Evolutionary conservation across 768 basidiomycete species (phyloP), one percentile per base, ranked within the genome.

Genomic region (Galerina marginata): DNA sequence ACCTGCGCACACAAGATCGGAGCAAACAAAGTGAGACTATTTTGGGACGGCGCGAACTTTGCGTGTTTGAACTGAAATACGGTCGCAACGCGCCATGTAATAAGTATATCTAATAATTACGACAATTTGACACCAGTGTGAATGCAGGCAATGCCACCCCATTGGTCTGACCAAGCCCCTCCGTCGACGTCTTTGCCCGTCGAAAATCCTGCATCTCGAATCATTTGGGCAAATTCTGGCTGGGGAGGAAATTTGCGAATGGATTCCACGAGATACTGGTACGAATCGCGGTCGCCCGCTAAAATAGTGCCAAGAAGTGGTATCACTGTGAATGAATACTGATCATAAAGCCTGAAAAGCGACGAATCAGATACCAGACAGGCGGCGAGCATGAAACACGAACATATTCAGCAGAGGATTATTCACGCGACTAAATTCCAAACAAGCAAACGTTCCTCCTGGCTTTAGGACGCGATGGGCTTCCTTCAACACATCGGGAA

Each of bases 221-320:
- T 92, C 95, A 99, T 91, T 65, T 85, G 76, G 6, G 95, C 89
- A 75, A 99, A 99, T 57, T 92, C 89, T 7, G 84, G 78, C 73
- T 97, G 96, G 10, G 86, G 81, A 26, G 96, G 96, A 80, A 99
- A 99, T 66, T 86, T 87, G 43, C 95, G 90, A 67, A 99, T 99
- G 10, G 95, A 97, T 74, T 99, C 97, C 44, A 99, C 94, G 45
- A 99, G 84, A 73, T 99, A 99, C 73, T 98, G 95, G 74, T 99
- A 99, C 6, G 95, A 96, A 20, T 87, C 90, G 20, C 96, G 84
- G 75, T 99, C 96, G 0, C 92, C 92, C 9, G 95, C 93, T n/a
- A 99, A 79, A 65, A 99, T 92, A 16, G 95, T 96, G n/a, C 97
- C 97, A 47, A 99, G 77, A 16, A 96, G 79, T 2, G 97, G 97